Base-by-base conservation (phyloP, 2,329 filamentous ascomycete species). In the Microsporum audouinii region DNA sequence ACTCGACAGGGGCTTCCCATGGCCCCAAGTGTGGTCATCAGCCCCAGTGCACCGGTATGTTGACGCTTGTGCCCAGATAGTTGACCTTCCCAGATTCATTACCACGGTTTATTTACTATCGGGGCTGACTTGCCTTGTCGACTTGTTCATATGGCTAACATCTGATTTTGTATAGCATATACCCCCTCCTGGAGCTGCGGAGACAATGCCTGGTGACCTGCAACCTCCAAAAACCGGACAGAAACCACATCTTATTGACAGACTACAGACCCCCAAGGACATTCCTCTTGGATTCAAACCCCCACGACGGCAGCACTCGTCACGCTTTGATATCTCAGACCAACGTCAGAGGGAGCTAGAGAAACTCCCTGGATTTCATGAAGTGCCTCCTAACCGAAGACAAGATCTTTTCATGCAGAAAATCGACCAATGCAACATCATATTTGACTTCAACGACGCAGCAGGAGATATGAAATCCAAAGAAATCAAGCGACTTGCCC, bases 351-450 rank as follows among this genome's bases (percentile, higher is more conserved):
- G 94, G 70, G 94, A 99, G 75, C 81, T 99, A 58, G 94, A 99
- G 75, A 99, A 99, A 77, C 81, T 99, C 29, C 92, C 94, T 1
- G 94, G 94, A 39, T 99, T 99, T 76, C 94, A 99, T 71, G 94
- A 99, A 76, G 94, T 97, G 31, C 88, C 92, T 8, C 94, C 94
- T 14, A 95, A 95, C 72, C 86, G 92, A 65, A 85, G 94, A 64
- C 91, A 96, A 76, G 92, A 97, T 68, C 83, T 99, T 17, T 99
- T 99, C 77, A 96, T 99, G 91, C 91, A 97, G 73, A 99, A 99
- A 81, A 94, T 99, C 68, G 94, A 97, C 70, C 94, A 99, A 75
- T 99, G 94, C 80, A 99, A 99, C 73, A 95, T 99, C 79, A 99
- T 99, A 70, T 99, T 99, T 72, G 94, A 99, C 78, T 99, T 99